Base-by-base conservation (phyloP, 306 rosid genomes). In the Malus asiatica region DNA sequence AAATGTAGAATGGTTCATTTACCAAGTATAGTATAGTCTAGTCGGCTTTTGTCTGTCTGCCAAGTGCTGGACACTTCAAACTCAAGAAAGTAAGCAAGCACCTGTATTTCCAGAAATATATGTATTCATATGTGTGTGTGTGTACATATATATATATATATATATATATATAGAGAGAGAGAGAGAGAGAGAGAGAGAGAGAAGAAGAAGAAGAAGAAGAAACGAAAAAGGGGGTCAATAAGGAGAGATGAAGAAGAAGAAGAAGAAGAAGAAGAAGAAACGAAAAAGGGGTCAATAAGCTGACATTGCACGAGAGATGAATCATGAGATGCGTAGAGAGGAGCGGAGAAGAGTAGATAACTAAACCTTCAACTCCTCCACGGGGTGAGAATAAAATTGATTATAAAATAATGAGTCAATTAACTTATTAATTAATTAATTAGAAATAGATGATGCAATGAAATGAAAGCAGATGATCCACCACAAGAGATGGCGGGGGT, bases 211-310 rank as follows among this genome's bases (percentile, higher is more conserved):
- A 45, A 67, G 75, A 9, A 59, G 75, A 58, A 67, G 75, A 73
- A 73, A 59, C 62, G 60, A 52, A 62, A 48, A 46, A 52, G 63
- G 64, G n/a, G 42, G 83, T 80, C 76, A 75, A 61, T 52, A 68
- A 45, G 73, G 68, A 30, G 11, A 11, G 61, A 51, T 51, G 57
- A 18, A 51, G 27, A 27, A 27, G 27, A 27, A 27, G 27, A 27
- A 25, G 38, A 33, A 1, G 40, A 35, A 35, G 75, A 45, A 67
- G 75, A 9, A 59, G 75, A 58, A 67, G 75, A 73, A 73, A 59
- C 62, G 60, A 52, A 62, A 46, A 52, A 70, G 64, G n/a, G 42
- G 83, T 80, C 76, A 75, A 61, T 52, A 68, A 45, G 73, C 68
- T 52, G 76, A 70, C 83, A 80, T 69, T 80, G 79, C 72, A 29